Percentiles rank a stretch among this genome's conserved stretches.
Conservation (phyloP, 345 rosid genomes). For the Moringa oleifera region DNA sequence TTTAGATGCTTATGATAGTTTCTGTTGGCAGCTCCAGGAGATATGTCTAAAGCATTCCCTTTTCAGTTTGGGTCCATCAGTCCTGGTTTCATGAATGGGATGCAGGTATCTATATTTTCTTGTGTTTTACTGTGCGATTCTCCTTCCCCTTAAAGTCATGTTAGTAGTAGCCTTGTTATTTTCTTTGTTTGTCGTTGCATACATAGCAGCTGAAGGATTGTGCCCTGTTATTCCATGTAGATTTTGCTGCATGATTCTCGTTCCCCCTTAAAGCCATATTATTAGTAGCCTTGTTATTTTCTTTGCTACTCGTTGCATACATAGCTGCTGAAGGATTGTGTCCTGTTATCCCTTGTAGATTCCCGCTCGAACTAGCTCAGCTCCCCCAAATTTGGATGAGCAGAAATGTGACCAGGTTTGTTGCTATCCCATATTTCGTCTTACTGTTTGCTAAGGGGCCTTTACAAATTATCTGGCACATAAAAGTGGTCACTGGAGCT, state of each 20-base stretch:
- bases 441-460: neutral
- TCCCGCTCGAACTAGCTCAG: slow-evolving; percentile 96
- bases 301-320: neutral
- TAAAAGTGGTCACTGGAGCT: neutral
- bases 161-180: too few relatives aligned
- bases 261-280: too few relatives aligned
- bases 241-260: too few relatives aligned
- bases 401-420: slow-evolving; percentile 88
- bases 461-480: neutral
- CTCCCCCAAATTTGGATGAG: slow-evolving; percentile 97
- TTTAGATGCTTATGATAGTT: slow-evolving; percentile 1
- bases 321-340: neutral
- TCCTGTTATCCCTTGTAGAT: slow-evolving; percentile 36
- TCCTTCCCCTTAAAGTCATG: neutral
- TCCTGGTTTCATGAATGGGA: slow-evolving; percentile 75
- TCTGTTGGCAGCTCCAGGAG: slow-evolving; percentile 35
- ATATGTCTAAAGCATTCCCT: slow-evolving; percentile 57
- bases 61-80: slow-evolving; percentile 87
- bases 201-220: too few relatives aligned
- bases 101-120: slow-evolving; percentile 41
- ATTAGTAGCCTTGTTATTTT: too few relatives aligned
- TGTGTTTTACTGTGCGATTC: neutral
- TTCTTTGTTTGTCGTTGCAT: too few relatives aligned
- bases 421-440: slow-evolving; percentile 4
- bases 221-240: neutral